phyloP scores from a whole-genome alignment of 73 alveolate species.

The Symbiodinium pilosum region DNA sequence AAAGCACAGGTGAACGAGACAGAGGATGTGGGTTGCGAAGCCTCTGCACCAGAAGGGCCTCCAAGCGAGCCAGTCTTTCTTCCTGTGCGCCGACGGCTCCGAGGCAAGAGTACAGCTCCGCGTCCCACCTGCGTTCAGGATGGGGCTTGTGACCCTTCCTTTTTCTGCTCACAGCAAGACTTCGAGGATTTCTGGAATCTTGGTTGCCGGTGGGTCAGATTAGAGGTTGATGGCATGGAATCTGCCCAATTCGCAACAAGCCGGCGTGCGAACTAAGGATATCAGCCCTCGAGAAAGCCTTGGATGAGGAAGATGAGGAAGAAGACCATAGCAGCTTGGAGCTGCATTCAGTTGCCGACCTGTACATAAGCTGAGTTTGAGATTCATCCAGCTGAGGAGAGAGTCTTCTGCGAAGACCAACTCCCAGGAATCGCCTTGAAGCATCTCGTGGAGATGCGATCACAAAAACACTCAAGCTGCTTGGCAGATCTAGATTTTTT shows the following conservation, averaged over 20 bases:
- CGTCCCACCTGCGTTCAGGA: slow-evolving; percentile 89
- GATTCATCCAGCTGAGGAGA: neutral
- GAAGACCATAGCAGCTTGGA: neutral
- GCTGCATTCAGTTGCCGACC: neutral
- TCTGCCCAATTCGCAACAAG: neutral
- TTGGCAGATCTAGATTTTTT: neutral
- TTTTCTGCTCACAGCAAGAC: slow-evolving; percentile 30
- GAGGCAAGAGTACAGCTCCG: slow-evolving; percentile 56
- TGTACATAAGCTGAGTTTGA: neutral
- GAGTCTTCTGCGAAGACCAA: slow-evolving; percentile 25
- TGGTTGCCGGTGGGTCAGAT: neutral
- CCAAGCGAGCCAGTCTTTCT: slow-evolving; percentile 9
- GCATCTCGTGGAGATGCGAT: slow-evolving; percentile 38
- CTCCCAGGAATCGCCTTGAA: neutral
- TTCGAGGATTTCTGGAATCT: slow-evolving; percentile 71
- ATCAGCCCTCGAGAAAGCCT: slow-evolving; percentile 22
- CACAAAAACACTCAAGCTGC: slow-evolving; percentile 31
- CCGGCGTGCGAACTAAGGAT: neutral
- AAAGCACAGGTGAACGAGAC: neutral
- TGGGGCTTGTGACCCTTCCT: slow-evolving; percentile 60
- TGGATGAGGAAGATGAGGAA: slow-evolving; percentile 25
- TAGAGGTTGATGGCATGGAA: neutral
- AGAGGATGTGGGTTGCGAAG: neutral
- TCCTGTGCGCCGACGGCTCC: slow-evolving; percentile 29
- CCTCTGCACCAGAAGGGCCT: neutral